Conservation (phyloP, 2,329 filamentous ascomycete species). For the Stagonosporopsis chrysanthemi region DNA sequence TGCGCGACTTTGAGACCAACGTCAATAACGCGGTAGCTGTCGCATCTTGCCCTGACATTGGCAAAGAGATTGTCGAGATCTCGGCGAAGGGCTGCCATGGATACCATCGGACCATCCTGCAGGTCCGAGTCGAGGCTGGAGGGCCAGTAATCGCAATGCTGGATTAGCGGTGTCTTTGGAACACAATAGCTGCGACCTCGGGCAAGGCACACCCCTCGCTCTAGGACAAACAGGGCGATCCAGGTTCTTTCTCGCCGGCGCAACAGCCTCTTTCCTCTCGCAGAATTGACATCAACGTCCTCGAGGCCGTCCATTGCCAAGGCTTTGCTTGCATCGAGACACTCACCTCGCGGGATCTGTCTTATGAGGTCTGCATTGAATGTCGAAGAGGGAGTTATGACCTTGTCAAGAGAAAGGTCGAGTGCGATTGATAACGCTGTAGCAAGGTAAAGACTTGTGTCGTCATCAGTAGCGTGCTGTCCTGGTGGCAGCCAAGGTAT, state of each 20-base stretch:
- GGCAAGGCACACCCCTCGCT: slow-evolving; percentile 75
- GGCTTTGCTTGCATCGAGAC: slow-evolving; percentile 71
- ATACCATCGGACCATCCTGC: slow-evolving; percentile 75
- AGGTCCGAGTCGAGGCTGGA: slow-evolving; percentile 67
- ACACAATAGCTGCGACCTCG: slow-evolving; percentile 73
- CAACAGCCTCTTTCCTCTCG: slow-evolving; percentile 67
- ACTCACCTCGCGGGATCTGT: slow-evolving; percentile 69
- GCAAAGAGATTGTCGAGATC: slow-evolving; percentile 69
- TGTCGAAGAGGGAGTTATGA: slow-evolving; percentile 64
- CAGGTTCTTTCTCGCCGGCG: slow-evolving; percentile 72
- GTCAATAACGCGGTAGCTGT: slow-evolving; percentile 61
- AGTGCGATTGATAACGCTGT: slow-evolving; percentile 74
- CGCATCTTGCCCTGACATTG: slow-evolving; percentile 66
- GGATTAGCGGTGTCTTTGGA: slow-evolving; percentile 70
- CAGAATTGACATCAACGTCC: slow-evolving; percentile 67
- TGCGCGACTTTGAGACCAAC: slow-evolving; percentile 61
- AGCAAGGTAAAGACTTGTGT: slow-evolving; percentile 74
- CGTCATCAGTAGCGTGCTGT: slow-evolving; percentile 72
- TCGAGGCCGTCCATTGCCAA: slow-evolving; percentile 72
- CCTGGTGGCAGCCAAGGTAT: slow-evolving; percentile 78
- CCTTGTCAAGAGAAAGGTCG: slow-evolving; percentile 74
- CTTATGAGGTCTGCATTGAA: slow-evolving; percentile 56
- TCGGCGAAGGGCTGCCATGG: slow-evolving; percentile 72
- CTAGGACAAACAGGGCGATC: slow-evolving; percentile 75
- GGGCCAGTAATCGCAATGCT: slow-evolving; percentile 75